Evolutionary conservation across 129 eudicot genomes (phyloP), one percentile per base, ranked within the genome.

Genomic region (Scalesia atractyloides): DNA sequence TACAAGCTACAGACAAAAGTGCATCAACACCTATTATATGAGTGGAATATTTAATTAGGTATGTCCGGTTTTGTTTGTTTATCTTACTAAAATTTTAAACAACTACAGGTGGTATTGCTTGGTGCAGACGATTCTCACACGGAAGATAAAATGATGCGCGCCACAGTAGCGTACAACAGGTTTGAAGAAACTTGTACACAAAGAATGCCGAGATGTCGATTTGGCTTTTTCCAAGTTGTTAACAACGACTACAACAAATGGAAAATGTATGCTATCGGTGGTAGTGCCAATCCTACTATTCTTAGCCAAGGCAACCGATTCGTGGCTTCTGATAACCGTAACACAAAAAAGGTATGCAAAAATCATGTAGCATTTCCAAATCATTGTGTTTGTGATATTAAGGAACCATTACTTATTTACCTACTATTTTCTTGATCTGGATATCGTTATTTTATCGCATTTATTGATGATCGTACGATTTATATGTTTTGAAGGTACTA

Each of bases 211-310:
- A 81, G 98, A 75, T 73, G 79, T 56, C 60, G 96, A 62, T 82
- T 76, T 57, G 98, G 96, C 0, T 92, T 89, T 67, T 63, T 85
- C 81, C 98, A 92, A 14, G 88, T 92, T 4, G 98, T 89, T 9
- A 89, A 92, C 88, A 91, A 91, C 26, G 89, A 91, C 81, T 88
- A 91, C 78, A 68, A 81, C 48, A 85, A 85, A 41, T 89, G 98
- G 98, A 65, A 69, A 53, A 69, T 86, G 86, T 92, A 92, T 34
- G 98, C 98, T 76, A 81, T 92, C n/a, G 98, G 98, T 15, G 98
- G 98, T 30, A 89, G 91, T 60, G 56, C 83, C 4, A 78, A 80
- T 30, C 98, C 96, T 59, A 89, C 95, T 70, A 92, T 92, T 65
- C 68, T 92, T 26, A 81, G 95, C 84, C 96, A 92, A 77, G 96